These are phyloP conservation scores for Marsdenia floribunda DNA, from an alignment of 257 asterid species.

Conservation along the genomic window DNA sequence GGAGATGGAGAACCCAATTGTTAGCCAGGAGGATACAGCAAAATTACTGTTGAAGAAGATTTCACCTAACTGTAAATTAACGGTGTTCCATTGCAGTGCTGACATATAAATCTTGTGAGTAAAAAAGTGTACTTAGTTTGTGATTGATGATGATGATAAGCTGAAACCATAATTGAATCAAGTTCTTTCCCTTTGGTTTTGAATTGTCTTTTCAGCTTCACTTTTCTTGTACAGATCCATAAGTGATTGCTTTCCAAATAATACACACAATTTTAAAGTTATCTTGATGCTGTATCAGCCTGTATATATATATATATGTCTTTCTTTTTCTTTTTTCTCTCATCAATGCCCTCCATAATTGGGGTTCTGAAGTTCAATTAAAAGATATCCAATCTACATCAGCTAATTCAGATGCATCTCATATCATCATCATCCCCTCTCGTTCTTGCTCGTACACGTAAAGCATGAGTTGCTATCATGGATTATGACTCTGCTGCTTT, in stretches of 20 bases:
- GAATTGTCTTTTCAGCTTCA: background rate
- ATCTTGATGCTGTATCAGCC: background rate
- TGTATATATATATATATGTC: no score
- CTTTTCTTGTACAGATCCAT: background rate
- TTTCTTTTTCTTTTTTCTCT: background rate
- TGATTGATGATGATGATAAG: slow-evolving; percentile 8
- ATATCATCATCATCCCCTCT: background rate
- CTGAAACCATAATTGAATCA: background rate
- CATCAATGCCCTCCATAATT: background rate
- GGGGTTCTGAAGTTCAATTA: background rate
- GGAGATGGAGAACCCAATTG: slow-evolving; percentile 54
- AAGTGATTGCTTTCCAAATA: background rate
- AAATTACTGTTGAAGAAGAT: slow-evolving; percentile 54
- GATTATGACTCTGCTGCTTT: background rate
- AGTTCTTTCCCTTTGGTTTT: background rate
- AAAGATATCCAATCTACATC: background rate
- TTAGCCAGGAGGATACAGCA: slow-evolving; percentile 65
- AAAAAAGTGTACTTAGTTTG: background rate
- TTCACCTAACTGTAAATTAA: slow-evolving; percentile 60
- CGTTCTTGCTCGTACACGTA: background rate
- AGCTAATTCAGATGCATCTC: background rate
- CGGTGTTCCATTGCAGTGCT: slow-evolving; percentile 41
- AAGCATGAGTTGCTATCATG: background rate
- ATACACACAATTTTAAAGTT: background rate
- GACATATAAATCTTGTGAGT: background rate